Evolutionary conservation across 2,329 filamentous ascomycete species (phyloP).

Genomic region (Corinectria fuckeliana): DNA sequence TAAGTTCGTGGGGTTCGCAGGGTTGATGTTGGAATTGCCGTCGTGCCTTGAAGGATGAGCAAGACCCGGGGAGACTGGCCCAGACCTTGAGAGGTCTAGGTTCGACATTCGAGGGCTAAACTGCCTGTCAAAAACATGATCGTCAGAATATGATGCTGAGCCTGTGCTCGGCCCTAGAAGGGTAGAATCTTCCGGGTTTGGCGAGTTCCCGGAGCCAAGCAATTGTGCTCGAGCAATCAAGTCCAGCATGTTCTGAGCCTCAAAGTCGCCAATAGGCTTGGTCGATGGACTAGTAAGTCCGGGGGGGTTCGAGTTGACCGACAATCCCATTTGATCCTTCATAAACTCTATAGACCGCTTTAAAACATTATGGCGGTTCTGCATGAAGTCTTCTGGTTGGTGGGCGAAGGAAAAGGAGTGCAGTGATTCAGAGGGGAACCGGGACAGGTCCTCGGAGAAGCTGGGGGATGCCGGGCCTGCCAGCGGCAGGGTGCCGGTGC

Average conservation of each 20-base stretch:
- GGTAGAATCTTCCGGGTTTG: constrained; percentile 52
- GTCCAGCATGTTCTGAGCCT: constrained; percentile 90
- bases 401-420: constrained; percentile 99
- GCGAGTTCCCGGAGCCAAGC: constrained; percentile 70
- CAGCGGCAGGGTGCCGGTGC: constrained; percentile 59
- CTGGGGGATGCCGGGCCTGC: constrained; percentile 75
- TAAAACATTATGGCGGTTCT: constrained; percentile 89
- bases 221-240: constrained; percentile 82
- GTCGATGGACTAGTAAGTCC: constrained; percentile 85
- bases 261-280: constrained; percentile 79
- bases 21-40: constrained; percentile 22
- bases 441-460: constrained; percentile 85
- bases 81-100: constrained; percentile 53
- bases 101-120: constrained; percentile 67
- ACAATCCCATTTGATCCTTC: constrained; percentile 88
- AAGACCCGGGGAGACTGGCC: constrained; percentile 44
- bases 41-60: constrained; percentile 28
- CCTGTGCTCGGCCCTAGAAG: constrained; percentile 73
- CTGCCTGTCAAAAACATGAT: constrained; percentile 85
- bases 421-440: constrained; percentile 93
- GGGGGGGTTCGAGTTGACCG: constrained; percentile 68
- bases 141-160: constrained; percentile 73
- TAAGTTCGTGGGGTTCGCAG: constrained; percentile 25
- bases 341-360: constrained; percentile 97
- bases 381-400: constrained; percentile 89